Evolutionary conservation across 1,139 yeast species (phyloP), one percentile per base, ranked within the genome.

Genomic region (Candida labiduridarum): DNA sequence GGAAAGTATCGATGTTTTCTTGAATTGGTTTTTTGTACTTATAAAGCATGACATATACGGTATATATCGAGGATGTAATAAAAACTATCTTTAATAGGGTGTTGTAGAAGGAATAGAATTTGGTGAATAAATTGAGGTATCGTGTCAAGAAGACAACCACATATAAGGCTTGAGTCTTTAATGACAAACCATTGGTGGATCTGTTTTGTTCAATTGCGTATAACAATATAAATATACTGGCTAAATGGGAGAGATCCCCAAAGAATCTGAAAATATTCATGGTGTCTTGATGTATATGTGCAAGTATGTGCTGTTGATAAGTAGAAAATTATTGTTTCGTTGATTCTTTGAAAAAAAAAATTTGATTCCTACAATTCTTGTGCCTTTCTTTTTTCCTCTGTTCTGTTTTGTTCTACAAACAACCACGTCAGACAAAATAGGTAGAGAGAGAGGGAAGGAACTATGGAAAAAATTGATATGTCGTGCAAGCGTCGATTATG

Each of bases 151-250:
- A 92, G 16, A 94, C 98, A 45, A 88, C 56, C 36, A 83, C 84
- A 64, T 94, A 94, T 45, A 94, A 72, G 1, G 82, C 74, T 65
- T 94, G 98, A 0, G 98, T 89, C 71, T 92, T 92, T 66, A 90
- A 74, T 3, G 97, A 91, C 49, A 94, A 81, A 35, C 99, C 99
- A 41, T 84, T 82, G 49, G 87, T 85, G 11, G 96, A 85, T 58
- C 77, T 75, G 52, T 87, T 80, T 22, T 71, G 66, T 53, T 77
- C 82, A 61, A 94, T 89, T 47, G 91, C 83, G 53, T 83, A 85
- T 49, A 92, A 76, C 56, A 94, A 77, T 53, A 94, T 79, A 53
- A 89, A 73, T 54, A 89, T 87, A 62, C 96, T 86, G 40, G 88
- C 84, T 66, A 89, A 74, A 66, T 94, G 99, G 47, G 95, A 83